Conservation (phyloP, 768 basidiomycete genomes). For the Termitomyces sp. region DNA sequence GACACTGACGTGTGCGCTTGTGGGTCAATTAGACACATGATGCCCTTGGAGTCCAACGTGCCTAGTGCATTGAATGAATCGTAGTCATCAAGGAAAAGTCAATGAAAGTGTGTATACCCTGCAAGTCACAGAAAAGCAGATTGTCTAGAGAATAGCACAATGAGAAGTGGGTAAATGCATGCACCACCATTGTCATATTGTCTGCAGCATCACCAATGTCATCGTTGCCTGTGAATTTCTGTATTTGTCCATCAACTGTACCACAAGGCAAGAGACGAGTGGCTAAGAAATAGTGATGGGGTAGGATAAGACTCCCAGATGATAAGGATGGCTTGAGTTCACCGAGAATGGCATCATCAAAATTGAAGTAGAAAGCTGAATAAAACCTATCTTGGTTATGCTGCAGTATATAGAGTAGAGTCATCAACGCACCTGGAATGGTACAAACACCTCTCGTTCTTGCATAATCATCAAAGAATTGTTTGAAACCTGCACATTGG, state of each 20-base stretch:
- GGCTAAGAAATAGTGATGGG: too few species aligned
- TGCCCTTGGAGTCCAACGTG: not conserved
- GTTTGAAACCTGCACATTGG: constrained; percentile 6
- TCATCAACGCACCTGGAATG: too few species aligned
- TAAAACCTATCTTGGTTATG: too few species aligned
- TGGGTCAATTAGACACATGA: not conserved
- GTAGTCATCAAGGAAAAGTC: not conserved
- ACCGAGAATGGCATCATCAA: not conserved
- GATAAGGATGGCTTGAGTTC: not conserved
- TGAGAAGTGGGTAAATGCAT: not conserved
- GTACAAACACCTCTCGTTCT: too few species aligned
- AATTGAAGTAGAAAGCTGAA: constrained; percentile 25
- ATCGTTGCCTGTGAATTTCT: too few species aligned
- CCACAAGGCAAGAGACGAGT: too few species aligned
- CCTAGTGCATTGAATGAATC: constrained; percentile 1
- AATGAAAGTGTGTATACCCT: not conserved
- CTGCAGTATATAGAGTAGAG: too few species aligned
- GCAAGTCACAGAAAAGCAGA: not conserved
- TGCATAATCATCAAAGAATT: constrained; percentile 3
- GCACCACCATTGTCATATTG: too few species aligned
- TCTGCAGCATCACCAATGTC: too few species aligned
- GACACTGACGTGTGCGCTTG: not conserved
- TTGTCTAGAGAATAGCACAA: not conserved
- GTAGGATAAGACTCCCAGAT: not conserved
- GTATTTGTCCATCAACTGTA: too few species aligned